Evolutionary conservation across 306 rosid genomes (phyloP).

Genomic region (Cicer chorassanicum): DNA sequence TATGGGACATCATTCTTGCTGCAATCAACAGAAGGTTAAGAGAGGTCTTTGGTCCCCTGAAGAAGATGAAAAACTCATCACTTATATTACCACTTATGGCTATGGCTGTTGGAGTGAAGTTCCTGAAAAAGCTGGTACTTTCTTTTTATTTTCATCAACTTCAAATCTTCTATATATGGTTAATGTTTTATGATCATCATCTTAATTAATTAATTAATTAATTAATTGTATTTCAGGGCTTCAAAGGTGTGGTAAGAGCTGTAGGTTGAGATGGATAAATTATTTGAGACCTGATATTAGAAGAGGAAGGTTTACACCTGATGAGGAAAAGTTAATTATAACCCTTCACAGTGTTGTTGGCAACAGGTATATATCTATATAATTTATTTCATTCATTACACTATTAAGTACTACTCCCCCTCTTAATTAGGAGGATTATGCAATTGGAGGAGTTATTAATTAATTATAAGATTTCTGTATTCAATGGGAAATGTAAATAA

Average conservation of each 20-base stretch:
- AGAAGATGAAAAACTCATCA: slow-evolving; percentile 91
- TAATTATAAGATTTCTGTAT: no score
- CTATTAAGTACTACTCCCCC: no score
- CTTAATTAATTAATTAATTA: background rate
- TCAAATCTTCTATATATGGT: no score
- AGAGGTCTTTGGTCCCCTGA: slow-evolving; percentile 99
- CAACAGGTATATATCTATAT: slow-evolving; percentile 52
- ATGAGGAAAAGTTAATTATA: slow-evolving; percentile 91
- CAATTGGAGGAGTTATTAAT: no score
- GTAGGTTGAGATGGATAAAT: slow-evolving; percentile 94
- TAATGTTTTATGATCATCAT: background rate
- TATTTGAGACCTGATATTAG: slow-evolving; percentile 98
- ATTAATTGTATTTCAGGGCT: slow-evolving; percentile 60
- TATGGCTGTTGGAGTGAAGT: slow-evolving; percentile 99
- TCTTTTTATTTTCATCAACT: background rate
- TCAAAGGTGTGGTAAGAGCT: slow-evolving; percentile 97
- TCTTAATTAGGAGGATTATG: no score
- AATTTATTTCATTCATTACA: background rate
- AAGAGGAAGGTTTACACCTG: slow-evolving; percentile 92
- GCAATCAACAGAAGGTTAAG: slow-evolving; percentile 98
- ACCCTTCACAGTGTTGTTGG: slow-evolving; percentile 93
- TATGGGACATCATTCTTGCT: slow-evolving; percentile 93
- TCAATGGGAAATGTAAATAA: no score
- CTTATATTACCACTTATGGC: slow-evolving; percentile 86
- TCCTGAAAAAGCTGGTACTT: slow-evolving; percentile 90